Evolutionary conservation across 148 eudicot species (phyloP), one percentile per base, ranked within the genome.

Genomic region (Rhododendron griersonianum): DNA sequence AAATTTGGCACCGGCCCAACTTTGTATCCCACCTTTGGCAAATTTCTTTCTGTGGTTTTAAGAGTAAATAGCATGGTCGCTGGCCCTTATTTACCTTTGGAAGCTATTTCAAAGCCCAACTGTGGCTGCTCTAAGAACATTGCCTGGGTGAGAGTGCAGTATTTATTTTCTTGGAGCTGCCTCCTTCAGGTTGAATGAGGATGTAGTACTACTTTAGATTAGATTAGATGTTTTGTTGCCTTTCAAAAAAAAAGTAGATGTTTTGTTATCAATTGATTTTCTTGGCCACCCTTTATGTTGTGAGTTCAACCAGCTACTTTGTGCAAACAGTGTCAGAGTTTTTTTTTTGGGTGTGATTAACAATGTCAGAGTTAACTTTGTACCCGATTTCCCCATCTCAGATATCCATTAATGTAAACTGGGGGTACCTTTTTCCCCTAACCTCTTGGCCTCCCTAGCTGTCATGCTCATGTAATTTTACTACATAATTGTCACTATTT

Each of bases 121-220:
- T 30, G 41, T 71, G 35, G 41, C 41, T 71, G 18, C 41, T 71
- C 19, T 71, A 30, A 14, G 76, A 71, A 71, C 8, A 33, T 71
- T 71, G 39, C 39, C 76, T 30, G 76, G 76, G 19, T 71, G 4
- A 30, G 76, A 30, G 76, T 33, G 39, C 76, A 33, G 39, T 67
- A 25, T 14, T 30, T 30, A 5, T 71, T 67, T 28, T 28, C 23
- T 21, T 44, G 61, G 16, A 44, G 57, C 39, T 48, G 28, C 41
- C 21, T 25, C 76, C 55, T 33, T 48, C 37, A 44, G 50, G 30
- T 73, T 71, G 85, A 84, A 84, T 48, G 78, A 84, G 44, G 65
- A 28, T 47, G 63, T 33, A 73, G 8, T 33, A 35, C 35, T 83
- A 18, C 11, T 67, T 7, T 45, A 15, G 77, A 3, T 25, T 25